These are phyloP conservation scores for Calendula officinalis DNA, from an alignment of 129 eudicot species.

Conservation along the genomic window DNA sequence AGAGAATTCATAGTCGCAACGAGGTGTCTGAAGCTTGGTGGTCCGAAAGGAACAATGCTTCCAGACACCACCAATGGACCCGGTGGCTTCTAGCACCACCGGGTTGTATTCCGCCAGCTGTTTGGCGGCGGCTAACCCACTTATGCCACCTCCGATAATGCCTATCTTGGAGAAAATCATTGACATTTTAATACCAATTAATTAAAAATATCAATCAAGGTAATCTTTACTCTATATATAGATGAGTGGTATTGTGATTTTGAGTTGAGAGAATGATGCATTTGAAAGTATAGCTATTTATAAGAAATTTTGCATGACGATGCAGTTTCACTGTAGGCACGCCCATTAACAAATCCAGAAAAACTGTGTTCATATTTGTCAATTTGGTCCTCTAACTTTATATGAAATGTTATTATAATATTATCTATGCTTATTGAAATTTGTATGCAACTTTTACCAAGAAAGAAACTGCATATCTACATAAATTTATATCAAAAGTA, in stretches of 20 bases:
- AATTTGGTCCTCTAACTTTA: background rate
- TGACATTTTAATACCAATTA: constrained; percentile 20
- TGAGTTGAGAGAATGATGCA: background rate
- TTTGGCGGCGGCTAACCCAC: constrained; percentile 91
- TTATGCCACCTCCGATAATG: constrained; percentile 84
- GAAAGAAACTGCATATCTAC: no score
- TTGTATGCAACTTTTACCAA: no score
- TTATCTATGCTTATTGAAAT: no score
- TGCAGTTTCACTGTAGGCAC: background rate
- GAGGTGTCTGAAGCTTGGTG: constrained; percentile 85
- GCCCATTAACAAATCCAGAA: constrained; percentile 7
- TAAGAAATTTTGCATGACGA: background rate
- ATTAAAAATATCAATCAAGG: no score
- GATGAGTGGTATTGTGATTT: background rate
- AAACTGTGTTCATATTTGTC: constrained; percentile 22
- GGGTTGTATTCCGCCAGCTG: constrained; percentile 67
- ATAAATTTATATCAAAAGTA: no score
- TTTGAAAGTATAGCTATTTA: constrained; percentile 19
- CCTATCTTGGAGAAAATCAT: constrained; percentile 52
- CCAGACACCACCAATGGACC: constrained; percentile 91
- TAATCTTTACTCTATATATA: no score
- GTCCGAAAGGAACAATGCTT: constrained; percentile 62
- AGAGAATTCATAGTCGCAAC: constrained; percentile 89
- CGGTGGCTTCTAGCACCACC: constrained; percentile 74
- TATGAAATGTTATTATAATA: background rate